These are phyloP conservation scores for Oenanthe javanica DNA, from an alignment of 140 eudicot species.

Conservation along the genomic window DNA sequence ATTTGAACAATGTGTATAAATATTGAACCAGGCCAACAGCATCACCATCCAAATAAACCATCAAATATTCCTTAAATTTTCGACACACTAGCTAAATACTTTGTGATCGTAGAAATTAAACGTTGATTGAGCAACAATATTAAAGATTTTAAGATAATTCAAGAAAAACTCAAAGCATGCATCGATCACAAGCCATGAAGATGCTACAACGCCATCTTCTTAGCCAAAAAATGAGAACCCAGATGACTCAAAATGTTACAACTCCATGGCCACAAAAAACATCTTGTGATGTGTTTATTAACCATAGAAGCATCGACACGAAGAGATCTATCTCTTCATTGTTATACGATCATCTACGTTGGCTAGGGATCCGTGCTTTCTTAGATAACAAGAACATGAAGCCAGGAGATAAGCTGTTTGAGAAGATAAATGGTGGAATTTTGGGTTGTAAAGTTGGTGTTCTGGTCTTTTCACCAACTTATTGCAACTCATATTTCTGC, in stretches of 20 bases:
- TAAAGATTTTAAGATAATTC: neutral
- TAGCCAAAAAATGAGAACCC: conserved; percentile 16
- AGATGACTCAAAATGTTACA: neutral
- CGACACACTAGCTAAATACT: neutral
- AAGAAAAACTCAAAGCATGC: conserved; percentile 27
- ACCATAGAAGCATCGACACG: conserved; percentile 72
- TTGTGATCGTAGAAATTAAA: neutral
- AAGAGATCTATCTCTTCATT: conserved; percentile 58
- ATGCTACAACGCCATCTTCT: conserved; percentile 37
- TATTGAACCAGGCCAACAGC: neutral
- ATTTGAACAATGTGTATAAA: neutral
- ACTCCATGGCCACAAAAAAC: neutral
- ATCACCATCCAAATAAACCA: conserved; percentile 7
- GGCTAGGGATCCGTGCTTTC: conserved; percentile 49
- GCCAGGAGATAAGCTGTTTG: conserved; percentile 75
- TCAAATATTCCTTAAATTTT: neutral
- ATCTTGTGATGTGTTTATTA: conserved; percentile 61
- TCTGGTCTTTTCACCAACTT: conserved; percentile 65
- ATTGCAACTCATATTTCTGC: conserved; percentile 70
- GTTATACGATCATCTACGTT: conserved; percentile 43
- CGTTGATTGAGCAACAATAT: neutral
- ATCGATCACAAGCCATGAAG: conserved; percentile 38
- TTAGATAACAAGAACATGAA: conserved; percentile 86
- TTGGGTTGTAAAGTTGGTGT: conserved; percentile 54
- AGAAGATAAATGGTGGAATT: conserved; percentile 47